These are phyloP conservation scores for Huntiella bhutanensis DNA, from an alignment of 2,329 filamentous ascomycete genomes.

Conservation along the genomic window DNA sequence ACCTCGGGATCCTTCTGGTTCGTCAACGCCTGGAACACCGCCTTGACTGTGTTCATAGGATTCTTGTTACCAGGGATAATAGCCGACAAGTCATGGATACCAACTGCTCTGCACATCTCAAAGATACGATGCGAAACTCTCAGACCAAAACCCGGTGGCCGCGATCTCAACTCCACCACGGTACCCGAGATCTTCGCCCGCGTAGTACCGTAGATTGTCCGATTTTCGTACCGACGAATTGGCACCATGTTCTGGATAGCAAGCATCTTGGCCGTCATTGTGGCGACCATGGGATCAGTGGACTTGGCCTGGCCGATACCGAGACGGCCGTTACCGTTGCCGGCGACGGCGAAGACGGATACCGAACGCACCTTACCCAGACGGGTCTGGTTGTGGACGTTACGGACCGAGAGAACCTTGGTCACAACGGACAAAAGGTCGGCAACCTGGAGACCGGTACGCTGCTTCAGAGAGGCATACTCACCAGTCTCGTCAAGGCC, in stretches of 20 bases:
- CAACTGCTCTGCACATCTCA: constrained; percentile 75
- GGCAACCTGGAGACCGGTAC: constrained; percentile 33
- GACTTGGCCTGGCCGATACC: constrained; percentile 85
- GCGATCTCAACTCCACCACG: constrained; percentile 59
- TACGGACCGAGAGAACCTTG: constrained; percentile 56
- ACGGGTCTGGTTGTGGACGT: constrained; percentile 82
- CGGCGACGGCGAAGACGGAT: constrained; percentile 64
- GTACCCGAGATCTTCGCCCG: constrained; percentile 75
- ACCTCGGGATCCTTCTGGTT: constrained; percentile 76
- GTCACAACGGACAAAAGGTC: constrained; percentile 37
- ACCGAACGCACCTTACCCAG: constrained; percentile 74
- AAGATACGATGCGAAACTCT: constrained; percentile 83
- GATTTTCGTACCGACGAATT: constrained; percentile 74
- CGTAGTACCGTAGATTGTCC: constrained; percentile 78
- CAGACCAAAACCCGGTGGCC: constrained; percentile 93
- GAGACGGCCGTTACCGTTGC: constrained; percentile 68
- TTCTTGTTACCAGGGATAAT: constrained; percentile 72
- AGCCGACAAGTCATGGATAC: constrained; percentile 73
- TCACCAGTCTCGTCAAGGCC: constrained; percentile 31
- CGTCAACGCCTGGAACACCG: constrained; percentile 62
- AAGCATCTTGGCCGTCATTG: constrained; percentile 53
- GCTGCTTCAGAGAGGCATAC: constrained; percentile 32
- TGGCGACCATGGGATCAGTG: constrained; percentile 48
- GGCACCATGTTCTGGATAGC: constrained; percentile 87
- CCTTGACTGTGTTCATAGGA: constrained; percentile 96